A percentile compares a stretch with the other conserved stretches of the same genome.
These are phyloP conservation scores for Cordia subcordata DNA, from an alignment of 257 asterid genomes.

Conservation along the genomic window DNA sequence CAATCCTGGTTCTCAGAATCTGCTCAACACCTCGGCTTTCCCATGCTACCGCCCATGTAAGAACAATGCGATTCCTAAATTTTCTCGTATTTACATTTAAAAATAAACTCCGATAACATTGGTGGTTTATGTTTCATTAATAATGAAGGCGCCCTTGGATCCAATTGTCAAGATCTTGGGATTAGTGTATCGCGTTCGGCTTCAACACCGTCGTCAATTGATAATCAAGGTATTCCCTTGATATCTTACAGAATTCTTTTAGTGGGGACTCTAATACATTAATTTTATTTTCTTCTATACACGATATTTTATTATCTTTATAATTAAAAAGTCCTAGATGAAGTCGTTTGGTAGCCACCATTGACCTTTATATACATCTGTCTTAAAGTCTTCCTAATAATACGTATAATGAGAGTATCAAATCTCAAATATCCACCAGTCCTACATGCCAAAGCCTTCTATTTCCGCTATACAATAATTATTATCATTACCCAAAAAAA, in stretches of 20 bases:
- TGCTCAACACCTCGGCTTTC: constrained; percentile 45
- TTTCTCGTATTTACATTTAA: neutral
- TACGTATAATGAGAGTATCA: too few relatives aligned
- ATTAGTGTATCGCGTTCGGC: constrained; percentile 34
- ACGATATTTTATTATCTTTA: too few relatives aligned
- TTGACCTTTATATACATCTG: too few relatives aligned
- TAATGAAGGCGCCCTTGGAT: constrained; percentile 55
- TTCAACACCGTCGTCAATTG: constrained; percentile 29
- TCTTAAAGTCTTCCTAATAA: too few relatives aligned
- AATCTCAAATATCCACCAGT: too few relatives aligned
- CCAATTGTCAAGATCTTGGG: constrained; percentile 59
- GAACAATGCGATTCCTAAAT: too few relatives aligned
- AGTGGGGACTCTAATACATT: neutral
- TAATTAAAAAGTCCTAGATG: too few relatives aligned
- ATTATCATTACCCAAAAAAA: too few relatives aligned
- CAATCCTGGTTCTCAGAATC: constrained; percentile 50
- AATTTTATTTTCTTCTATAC: too few relatives aligned
- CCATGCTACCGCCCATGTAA: constrained; percentile 76
- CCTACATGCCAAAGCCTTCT: too few relatives aligned
- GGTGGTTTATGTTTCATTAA: neutral
- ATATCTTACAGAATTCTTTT: neutral
- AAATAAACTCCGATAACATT: neutral
- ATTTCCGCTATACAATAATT: too few relatives aligned
- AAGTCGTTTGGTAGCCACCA: too few relatives aligned
- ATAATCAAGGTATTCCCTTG: constrained; percentile 22